Evolutionary conservation across 768 basidiomycete species (phyloP), one percentile per base, ranked within the genome.

Genomic region (Mycena metata): DNA sequence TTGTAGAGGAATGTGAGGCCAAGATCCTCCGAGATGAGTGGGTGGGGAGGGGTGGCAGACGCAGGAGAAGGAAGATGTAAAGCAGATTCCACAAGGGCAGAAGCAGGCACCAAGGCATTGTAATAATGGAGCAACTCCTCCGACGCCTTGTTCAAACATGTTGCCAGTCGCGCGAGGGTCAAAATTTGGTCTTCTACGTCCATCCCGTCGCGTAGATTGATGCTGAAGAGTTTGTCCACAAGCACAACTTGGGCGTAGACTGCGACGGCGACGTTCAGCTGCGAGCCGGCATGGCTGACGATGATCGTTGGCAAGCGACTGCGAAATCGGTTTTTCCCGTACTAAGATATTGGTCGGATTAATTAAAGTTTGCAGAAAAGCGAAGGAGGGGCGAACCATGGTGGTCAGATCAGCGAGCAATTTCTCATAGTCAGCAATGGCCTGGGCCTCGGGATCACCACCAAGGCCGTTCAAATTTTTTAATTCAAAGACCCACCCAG

Each of bases 131-230:
- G 19, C 5, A 62, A 30, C 23, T 45, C 39, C 12, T 16, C 17
- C 49, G 15, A 19, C 9, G 60, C 54, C 26, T n/a, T 43, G 17
- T 6, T 15, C 17, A 62, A n/a, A 30, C 50, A 52, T 15, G 51
- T 54, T 26, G 41, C 50, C 24, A 62, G 41, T 35, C 60, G 60
- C 26, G 51, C 60, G n/a, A 64, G 52, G 21, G 21, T 47, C 21
- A 64, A 24, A 15, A 64, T 15, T 41, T 64, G 62, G 15, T 55
- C 43, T 8, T 47, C 54, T 6, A 64, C 33, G 15, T 64, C 35
- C 35, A 46, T 46, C 21, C 54, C 54, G 62, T 64, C 62, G 45
- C 54, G 62, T 30, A 64, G 45, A 16, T 39, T 64, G 43, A 64
- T 55, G 43, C 33, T 56, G 6, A 64, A 55, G 17, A 64, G 10